Evolutionary conservation across 2,329 filamentous ascomycete species (phyloP), one percentile per base, ranked within the genome.

Genomic region (Beauveria sp.): DNA sequence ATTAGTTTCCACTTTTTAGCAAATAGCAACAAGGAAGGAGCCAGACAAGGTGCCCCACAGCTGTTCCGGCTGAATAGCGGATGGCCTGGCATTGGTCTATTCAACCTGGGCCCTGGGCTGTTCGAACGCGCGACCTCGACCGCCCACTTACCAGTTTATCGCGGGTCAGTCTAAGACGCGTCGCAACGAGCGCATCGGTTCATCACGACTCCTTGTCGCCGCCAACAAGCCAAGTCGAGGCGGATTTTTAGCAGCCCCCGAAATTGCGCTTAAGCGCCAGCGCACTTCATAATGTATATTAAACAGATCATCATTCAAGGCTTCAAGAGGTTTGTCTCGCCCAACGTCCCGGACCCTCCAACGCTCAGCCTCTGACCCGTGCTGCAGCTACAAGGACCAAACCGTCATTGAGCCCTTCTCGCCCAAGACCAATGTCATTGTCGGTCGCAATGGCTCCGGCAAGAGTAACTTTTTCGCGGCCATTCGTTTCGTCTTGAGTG

Each of bases 401-500:
- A 98, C 92, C 58, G 91, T 97, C 74, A 97, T 98, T 73, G 95
- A 99, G 73, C 93, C 93, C 64, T 99, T 99, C 77, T 98, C 93
- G 50, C 88, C 93, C 58, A 96, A 96, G 70, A 95, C 93, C 70
- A 99, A 99, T 79, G 93, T 99, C 68, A 96, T 99, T 70, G 95
- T 99, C 71, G 95, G 95, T 67, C 93, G 95, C 79, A 99, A 99
- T 86, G 95, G 95, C 67, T 98, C 95, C 3, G 95, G 95, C 71
- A 99, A 99, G 83, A 97, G 92, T 75, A 99, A 99, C 78, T 99
- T 99, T 84, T 99, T 99, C 77, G 93, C 95, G 57, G 95, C 95
- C 50, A 97, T 99, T 75, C 92, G 95, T 62, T 99, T 99, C 77
- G 96, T 98, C 51, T 87, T 99, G 65, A 95, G 93, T 76, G 95